Conservation (phyloP, 768 basidiomycete genomes). For the Leccinum longicurvipes region DNA sequence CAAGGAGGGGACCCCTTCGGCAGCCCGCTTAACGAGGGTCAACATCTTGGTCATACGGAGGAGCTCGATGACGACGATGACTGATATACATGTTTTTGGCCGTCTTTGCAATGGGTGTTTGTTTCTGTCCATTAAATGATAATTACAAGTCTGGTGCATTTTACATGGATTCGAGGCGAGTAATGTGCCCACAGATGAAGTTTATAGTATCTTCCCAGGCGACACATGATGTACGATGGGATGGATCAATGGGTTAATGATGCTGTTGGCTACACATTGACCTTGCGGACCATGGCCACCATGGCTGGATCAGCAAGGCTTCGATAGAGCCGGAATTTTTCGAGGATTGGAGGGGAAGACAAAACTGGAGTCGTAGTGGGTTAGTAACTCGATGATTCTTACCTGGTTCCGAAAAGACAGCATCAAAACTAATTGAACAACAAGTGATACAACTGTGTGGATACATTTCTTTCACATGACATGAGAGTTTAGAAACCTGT, state of each 20-base stretch:
- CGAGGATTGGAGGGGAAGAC: too few relatives aligned
- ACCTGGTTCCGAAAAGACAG: neutral
- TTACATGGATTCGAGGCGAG: neutral
- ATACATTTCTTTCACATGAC: neutral
- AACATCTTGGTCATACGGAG: conserved; percentile 24
- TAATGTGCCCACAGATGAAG: conserved; percentile 20
- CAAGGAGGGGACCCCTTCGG: conserved; percentile 72
- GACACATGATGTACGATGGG: conserved; percentile 23
- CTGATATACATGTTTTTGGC: conserved; percentile 1
- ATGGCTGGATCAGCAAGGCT: conserved; percentile 44
- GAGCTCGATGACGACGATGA: conserved; percentile 51
- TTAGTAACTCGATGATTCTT: neutral
- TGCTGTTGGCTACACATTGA: conserved; percentile 63
- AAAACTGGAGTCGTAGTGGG: too few relatives aligned
- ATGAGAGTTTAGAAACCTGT: conserved; percentile 26
- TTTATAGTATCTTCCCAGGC: conserved; percentile 19
- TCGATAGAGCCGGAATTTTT: conserved; percentile 49
- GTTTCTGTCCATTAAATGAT: neutral
- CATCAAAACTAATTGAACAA: neutral
- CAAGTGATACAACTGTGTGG: neutral
- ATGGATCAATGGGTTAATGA: conserved; percentile 23
- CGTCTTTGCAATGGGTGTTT: neutral
- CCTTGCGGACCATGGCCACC: conserved; percentile 45
- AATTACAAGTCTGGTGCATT: neutral
- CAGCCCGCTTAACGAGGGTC: conserved; percentile 42